phyloP scores from a whole-genome alignment of 1,139 yeast species.

The Diutina pseudorugosa region DNA sequence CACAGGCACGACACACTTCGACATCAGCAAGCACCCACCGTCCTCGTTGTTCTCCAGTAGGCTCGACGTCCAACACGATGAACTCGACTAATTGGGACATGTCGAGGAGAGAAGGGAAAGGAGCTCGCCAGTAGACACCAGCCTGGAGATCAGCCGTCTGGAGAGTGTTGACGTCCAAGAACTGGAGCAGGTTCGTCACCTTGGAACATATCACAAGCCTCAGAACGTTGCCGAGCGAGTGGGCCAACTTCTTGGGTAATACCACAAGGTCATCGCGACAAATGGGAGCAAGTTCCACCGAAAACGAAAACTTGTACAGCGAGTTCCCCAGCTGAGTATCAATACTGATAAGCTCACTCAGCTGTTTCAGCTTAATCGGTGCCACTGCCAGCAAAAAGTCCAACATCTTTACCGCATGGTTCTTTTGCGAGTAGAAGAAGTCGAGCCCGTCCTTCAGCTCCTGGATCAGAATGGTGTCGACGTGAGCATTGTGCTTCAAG shows the following conservation, averaged over 20 bases:
- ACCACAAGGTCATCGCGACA: constrained; percentile 95
- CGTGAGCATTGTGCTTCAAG: constrained; percentile 86
- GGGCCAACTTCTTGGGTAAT: constrained; percentile 76
- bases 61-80: constrained; percentile 85
- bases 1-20: constrained; percentile 76
- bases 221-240: constrained; percentile 71
- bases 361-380: constrained; percentile 76
- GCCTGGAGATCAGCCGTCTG: constrained; percentile 73
- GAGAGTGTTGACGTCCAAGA: constrained; percentile 72
- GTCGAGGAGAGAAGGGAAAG: constrained; percentile 71
- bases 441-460: constrained; percentile 93
- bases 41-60: constrained; percentile 76
- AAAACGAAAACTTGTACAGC: constrained; percentile 79
- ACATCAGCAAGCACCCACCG: constrained; percentile 81
- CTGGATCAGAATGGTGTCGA: constrained; percentile 85
- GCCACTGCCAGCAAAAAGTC: constrained; percentile 81
- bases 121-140: constrained; percentile 74
- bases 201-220: constrained; percentile 80
- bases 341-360: constrained; percentile 83
- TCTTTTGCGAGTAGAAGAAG: constrained; percentile 79
- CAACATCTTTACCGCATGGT: constrained; percentile 87
- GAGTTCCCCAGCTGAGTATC: constrained; percentile 90
- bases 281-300: constrained; percentile 93
- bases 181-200: constrained; percentile 70
- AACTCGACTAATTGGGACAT: constrained; percentile 76